A percentile compares a stretch with the other conserved stretches of the same genome.
phyloP scores from a whole-genome alignment of 106 monocot species.

The Xerophyta viscosa region DNA sequence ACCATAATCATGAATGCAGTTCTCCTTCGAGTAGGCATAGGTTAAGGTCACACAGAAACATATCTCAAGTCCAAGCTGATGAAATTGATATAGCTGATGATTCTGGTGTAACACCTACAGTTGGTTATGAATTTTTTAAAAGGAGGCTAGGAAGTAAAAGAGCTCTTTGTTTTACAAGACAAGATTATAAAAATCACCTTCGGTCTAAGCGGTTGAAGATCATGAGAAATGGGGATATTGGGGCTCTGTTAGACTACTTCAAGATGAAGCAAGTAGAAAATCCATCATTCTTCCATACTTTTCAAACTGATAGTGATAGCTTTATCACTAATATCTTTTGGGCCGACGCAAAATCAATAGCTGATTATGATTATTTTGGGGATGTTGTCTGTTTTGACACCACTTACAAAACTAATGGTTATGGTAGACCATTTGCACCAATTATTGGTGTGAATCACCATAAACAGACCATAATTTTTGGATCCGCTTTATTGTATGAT shows the following conservation, averaged over 20 bases:
- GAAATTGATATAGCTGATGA: slow-evolving; percentile 13
- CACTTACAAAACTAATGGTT: slow-evolving; percentile 33
- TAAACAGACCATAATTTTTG: slow-evolving; percentile 59
- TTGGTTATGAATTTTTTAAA: slow-evolving; percentile 10
- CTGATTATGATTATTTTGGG: slow-evolving; percentile 58
- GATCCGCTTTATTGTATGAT: slow-evolving; percentile 58
- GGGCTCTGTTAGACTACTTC: slow-evolving; percentile 50
- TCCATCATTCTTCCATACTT: slow-evolving; percentile 54
- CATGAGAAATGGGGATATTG: slow-evolving; percentile 39
- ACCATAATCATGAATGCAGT: slow-evolving; percentile 48
- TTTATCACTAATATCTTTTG: slow-evolving; percentile 51
- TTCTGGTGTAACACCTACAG: neutral
- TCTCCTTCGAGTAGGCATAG: slow-evolving; percentile 24
- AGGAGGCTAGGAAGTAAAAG: slow-evolving; percentile 7
- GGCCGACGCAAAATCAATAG: slow-evolving; percentile 61
- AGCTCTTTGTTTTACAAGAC: neutral
- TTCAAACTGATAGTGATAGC: slow-evolving; percentile 50
- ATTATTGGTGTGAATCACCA: slow-evolving; percentile 73
- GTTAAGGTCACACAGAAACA: slow-evolving; percentile 12
- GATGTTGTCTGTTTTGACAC: slow-evolving; percentile 75
- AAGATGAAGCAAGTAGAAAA: slow-evolving; percentile 54
- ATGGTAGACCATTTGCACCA: slow-evolving; percentile 44
- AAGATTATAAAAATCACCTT: slow-evolving; percentile 18
- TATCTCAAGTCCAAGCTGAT: slow-evolving; percentile 18
- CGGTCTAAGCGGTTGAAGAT: slow-evolving; percentile 26